Percentiles rank a stretch among this genome's conserved stretches.
phyloP scores from a whole-genome alignment of 805 yeast genomes.

The Monosporozyma solicola region DNA sequence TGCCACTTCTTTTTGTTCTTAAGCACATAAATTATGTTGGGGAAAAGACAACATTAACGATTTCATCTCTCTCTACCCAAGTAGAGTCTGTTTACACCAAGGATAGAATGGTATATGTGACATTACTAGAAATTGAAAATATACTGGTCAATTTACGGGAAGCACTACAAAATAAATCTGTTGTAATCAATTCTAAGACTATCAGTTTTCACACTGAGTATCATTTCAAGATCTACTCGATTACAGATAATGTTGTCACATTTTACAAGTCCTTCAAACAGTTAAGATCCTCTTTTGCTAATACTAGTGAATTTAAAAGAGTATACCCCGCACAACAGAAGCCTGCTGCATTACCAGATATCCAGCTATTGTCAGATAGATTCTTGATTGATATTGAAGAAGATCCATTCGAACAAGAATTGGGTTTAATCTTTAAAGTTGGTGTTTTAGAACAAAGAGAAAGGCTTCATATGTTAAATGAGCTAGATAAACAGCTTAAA shows the following conservation, averaged over 20 bases:
- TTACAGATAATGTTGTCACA: constrained; percentile 43
- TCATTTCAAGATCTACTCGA: constrained; percentile 36
- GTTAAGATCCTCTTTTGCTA: constrained; percentile 35
- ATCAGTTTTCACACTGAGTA: constrained; percentile 28
- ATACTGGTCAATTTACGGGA: constrained; percentile 8
- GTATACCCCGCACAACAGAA: constrained; percentile 22
- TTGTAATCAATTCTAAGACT: constrained; percentile 11
- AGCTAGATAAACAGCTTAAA: constrained; percentile 18
- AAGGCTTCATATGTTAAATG: constrained; percentile 34
- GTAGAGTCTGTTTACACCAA: constrained; percentile 26
- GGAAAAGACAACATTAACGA: constrained; percentile 1
- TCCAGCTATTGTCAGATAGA: constrained; percentile 34
- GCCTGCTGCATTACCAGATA: constrained; percentile 32
- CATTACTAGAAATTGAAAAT: constrained; percentile 14
- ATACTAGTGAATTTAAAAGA: constrained; percentile 22
- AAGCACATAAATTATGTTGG: constrained; percentile 6
- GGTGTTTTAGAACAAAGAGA: constrained; percentile 50
- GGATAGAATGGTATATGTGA: constrained; percentile 13
- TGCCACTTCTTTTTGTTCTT: constrained; percentile 15
- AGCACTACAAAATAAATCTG: background rate
- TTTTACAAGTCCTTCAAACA: constrained; percentile 41
- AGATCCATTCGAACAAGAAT: constrained; percentile 56
- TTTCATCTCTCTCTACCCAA: constrained; percentile 10
- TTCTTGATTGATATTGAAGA: constrained; percentile 47
- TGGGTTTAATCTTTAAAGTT: constrained; percentile 47